Base-by-base conservation (phyloP, 2,329 filamentous ascomycete species). In the Pleoardoris graminearum region DNA sequence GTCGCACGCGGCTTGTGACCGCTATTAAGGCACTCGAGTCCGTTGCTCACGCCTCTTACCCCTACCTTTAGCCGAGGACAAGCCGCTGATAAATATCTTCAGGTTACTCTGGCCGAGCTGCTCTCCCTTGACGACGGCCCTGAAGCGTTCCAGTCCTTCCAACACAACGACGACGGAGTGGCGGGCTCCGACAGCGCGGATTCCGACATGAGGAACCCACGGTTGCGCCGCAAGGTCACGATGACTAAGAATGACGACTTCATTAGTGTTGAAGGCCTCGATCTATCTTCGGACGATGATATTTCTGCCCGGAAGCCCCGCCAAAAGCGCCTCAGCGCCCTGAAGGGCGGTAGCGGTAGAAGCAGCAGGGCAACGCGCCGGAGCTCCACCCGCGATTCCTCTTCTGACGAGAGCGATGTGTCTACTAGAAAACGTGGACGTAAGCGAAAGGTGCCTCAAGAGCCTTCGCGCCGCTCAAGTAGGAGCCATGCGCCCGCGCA, bases 91-190 rank as follows among this genome's bases (percentile, higher is more conserved):
- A 56, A 33, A 22, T 41, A 37, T 23, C 14, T n/a, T 7, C 19
- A 83, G 81, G 67, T 82, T 10, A 61, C 73, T 12, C 76, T 79
- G 27, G 69, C 78, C 29, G 66, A 77, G 27, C 69, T 83, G 3
- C 58, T 80, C 11, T 55, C 67, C 2, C 70, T 79, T 23, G 66
- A 75, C 8, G 79, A 81, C 64, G 81, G 81, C 16, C 62, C 70
- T 41, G 69, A 72, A 54, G 78, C 79, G 16, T 67, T 83, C 19
- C 64, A 77, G 30, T 58, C 68, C 14, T 80, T 76, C 60, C 68
- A 74, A 25, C 50, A 62, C n/a, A 44, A 62, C 42, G 46, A 64
- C 53, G 60, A 63, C 46, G 49, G 53, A 17, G 50, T 57, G 22
- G 44, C 44, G 16, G 54, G 51, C 19, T 57, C 63, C 22, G 16